Base-by-base conservation (phyloP, 176 grass and related monocot genomes). In the Oryza meridionalis region DNA sequence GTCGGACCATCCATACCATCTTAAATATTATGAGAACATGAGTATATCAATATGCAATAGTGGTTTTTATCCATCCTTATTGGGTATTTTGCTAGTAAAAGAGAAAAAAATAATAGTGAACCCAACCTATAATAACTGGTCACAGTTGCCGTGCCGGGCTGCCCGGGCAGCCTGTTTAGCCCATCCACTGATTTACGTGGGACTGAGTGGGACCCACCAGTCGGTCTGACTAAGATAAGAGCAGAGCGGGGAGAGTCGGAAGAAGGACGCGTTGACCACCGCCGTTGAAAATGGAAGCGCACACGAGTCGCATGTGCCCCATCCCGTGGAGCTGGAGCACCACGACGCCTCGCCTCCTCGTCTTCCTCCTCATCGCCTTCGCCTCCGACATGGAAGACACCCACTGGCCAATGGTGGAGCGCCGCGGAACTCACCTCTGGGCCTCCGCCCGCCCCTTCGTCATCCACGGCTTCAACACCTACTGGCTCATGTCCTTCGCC, bases 401-500 rank as follows among this genome's bases (percentile, higher is more conserved):
- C 12, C 63, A 45, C 44, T 91, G 90, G 95, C 77, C 33, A 0
- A n/a, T 76, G 27, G 88, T 94, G 79, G 88, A 88, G 69, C 79
- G 90, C 70, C 49, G 76, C 5, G 95, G 86, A 2, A 45, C 82
- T 6, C 92, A 93, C 10, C 65, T 94, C 58, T 25, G 73, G 61
- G 70, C 64, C n/a, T 85, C 77, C 21, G 86, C 70, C 7, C 79
- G n/a, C 16, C 90, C 90, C 46, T 97, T 97, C 84, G 19, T 93
- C 31, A 63, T 93, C 70, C 88, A 97, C 53, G 92, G 92, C 5
- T 97, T 94, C 86, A 91, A 94, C 84, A 93, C 86, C 73, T 94
- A 94, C 84, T 91, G 95, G 90, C 69, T 94, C 72, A 90, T 97
- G 95, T 86, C 81, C 58, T 97, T 97, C 74, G 95, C 92, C 7